Evolutionary conservation across 1,284 basidiomycete genomes (phyloP).

Genomic region (Apiotrichum laibachii): DNA sequence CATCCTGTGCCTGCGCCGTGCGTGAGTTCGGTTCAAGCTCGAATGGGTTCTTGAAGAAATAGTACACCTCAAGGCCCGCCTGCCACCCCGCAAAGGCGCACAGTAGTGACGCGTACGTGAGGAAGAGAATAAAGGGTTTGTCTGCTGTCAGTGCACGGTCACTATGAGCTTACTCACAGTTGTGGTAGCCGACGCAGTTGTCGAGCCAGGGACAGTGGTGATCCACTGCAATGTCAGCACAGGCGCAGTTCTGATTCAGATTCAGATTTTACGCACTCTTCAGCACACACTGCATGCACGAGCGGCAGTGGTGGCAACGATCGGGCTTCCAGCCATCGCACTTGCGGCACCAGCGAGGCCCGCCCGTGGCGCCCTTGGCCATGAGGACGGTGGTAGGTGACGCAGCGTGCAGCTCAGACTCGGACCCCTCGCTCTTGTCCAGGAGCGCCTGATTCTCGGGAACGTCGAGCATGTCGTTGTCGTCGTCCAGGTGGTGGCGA

Average conservation of each 20-base stretch:
- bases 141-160: slow-evolving; percentile 42
- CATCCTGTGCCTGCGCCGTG: slow-evolving; percentile 7
- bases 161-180: slow-evolving; percentile 50
- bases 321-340: slow-evolving; percentile 64
- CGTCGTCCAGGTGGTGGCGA: neutral
- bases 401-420: neutral
- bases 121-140: slow-evolving; percentile 79
- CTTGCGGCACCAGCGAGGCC: slow-evolving; percentile 46
- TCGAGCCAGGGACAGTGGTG: slow-evolving; percentile 88
- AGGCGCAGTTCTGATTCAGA: no score
- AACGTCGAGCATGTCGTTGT: neutral
- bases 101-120: slow-evolving; percentile 65
- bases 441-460: slow-evolving; percentile 13
- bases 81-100: slow-evolving; percentile 63
- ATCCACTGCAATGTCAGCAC: slow-evolving; percentile 52
- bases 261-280: slow-evolving; percentile 66
- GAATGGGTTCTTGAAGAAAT: slow-evolving; percentile 61
- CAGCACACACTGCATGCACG: slow-evolving; percentile 73
- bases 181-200: slow-evolving; percentile 78
- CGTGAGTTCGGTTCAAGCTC: neutral
- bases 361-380: slow-evolving; percentile 38
- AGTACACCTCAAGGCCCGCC: slow-evolving; percentile 61
- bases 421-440: slow-evolving; percentile 9
- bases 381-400: slow-evolving; percentile 19
- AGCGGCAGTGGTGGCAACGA: slow-evolving; percentile 74